These are phyloP conservation scores for Blastobotrys serpentis DNA, from an alignment of 1,139 yeast genomes.

Conservation along the genomic window DNA sequence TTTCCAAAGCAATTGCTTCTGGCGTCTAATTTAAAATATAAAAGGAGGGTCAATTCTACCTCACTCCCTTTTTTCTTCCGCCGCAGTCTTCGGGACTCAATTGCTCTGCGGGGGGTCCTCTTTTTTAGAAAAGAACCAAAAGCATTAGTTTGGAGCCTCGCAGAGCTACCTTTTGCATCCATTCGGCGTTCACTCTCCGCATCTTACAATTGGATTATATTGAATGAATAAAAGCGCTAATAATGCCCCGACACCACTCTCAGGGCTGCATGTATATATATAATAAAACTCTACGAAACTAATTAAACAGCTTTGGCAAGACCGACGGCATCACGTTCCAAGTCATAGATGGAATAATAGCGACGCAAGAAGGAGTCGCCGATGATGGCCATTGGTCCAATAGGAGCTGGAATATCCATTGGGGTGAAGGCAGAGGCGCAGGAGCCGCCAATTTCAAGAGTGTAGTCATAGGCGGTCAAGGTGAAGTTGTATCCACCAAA, in stretches of 20 bases:
- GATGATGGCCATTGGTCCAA: constrained; percentile 91
- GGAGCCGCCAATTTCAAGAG: constrained; percentile 87
- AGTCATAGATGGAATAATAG: constrained; percentile 89
- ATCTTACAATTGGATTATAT: no score
- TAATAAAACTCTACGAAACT: constrained; percentile 2
- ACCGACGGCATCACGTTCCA: constrained; percentile 89
- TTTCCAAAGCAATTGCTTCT: no score
- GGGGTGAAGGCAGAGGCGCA: constrained; percentile 96
- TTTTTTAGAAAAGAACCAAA: background rate
- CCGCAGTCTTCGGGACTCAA: no score
- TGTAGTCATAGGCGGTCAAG: constrained; percentile 82
- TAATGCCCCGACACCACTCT: no score
- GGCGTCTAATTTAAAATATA: no score
- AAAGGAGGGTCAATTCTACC: background rate
- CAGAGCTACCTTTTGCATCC: background rate
- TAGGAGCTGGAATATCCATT: constrained; percentile 95
- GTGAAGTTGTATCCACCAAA: constrained; percentile 90
- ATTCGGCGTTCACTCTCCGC: no score
- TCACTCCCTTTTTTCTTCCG: no score
- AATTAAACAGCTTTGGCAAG: constrained; percentile 66
- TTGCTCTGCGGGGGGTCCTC: background rate
- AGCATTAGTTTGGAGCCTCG: background rate
- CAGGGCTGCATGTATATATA: no score
- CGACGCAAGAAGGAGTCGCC: constrained; percentile 97
- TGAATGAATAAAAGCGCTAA: no score